These are phyloP conservation scores for Xerocomellus dryophilus DNA, from an alignment of 768 basidiomycete species.

Conservation along the genomic window DNA sequence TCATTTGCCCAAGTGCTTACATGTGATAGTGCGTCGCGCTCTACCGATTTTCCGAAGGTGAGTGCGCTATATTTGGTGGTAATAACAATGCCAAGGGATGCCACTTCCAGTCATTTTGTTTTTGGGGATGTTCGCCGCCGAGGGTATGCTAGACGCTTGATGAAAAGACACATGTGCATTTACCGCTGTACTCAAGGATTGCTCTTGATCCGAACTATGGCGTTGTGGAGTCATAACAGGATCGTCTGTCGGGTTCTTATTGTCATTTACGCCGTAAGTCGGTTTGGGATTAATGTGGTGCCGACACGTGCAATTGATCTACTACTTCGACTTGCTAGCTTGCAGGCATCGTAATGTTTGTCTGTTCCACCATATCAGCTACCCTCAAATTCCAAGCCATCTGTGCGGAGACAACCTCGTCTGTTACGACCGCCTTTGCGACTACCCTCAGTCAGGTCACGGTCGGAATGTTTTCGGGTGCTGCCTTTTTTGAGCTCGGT, in stretches of 20 bases:
- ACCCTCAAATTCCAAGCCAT: conserved; percentile 5
- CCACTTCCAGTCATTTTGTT: conserved; percentile 2
- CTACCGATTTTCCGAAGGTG: conserved; percentile 9
- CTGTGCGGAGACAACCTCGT: conserved; percentile 3
- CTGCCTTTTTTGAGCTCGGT: conserved; percentile 14
- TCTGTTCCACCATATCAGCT: conserved; percentile 1
- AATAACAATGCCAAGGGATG: not conserved
- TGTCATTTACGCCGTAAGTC: not conserved
- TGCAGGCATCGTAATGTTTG: not conserved
- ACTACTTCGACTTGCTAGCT: not conserved
- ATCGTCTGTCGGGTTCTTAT: not conserved
- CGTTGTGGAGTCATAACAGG: conserved; percentile 3
- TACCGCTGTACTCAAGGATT: conserved; percentile 1
- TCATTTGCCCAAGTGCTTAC: not conserved
- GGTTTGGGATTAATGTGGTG: not conserved
- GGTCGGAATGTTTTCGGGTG: conserved; percentile 8
- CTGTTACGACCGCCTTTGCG: not conserved
- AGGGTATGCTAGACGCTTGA: conserved; percentile 2
- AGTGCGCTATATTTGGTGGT: not conserved
- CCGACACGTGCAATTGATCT: not conserved
- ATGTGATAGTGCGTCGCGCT: conserved; percentile 1
- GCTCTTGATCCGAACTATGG: conserved; percentile 12
- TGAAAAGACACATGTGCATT: not conserved
- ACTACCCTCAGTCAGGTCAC: conserved; percentile 5
- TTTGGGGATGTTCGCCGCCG: conserved; percentile 3